Percentiles rank a stretch among this genome's conserved stretches.
phyloP scores from a whole-genome alignment of 2,329 filamentous ascomycete genomes.

The Chaetothyriales sp. region DNA sequence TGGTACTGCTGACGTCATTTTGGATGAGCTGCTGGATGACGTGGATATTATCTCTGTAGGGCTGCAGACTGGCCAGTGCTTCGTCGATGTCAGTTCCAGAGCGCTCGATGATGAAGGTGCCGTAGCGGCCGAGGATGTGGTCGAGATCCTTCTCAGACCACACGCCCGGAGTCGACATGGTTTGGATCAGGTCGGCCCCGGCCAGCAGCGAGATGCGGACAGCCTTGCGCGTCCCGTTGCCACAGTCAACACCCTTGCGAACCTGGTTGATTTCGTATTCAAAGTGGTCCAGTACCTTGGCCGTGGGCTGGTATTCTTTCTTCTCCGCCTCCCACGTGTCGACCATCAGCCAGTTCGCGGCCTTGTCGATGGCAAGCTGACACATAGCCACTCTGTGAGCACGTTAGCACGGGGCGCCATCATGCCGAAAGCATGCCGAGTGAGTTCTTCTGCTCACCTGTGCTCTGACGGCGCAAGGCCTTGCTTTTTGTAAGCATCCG shows the following conservation, averaged over 20 bases:
- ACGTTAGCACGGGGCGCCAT: not conserved
- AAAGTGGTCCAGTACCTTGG: slow-evolving; percentile 80
- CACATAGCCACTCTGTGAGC: slow-evolving; percentile 62
- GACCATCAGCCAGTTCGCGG: slow-evolving; percentile 69
- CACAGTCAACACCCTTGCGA: slow-evolving; percentile 56
- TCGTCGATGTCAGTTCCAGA: slow-evolving; percentile 80
- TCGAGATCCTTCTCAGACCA: slow-evolving; percentile 79
- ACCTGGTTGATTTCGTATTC: slow-evolving; percentile 76
- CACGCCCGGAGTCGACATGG: slow-evolving; percentile 56
- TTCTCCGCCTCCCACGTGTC: slow-evolving; percentile 83
- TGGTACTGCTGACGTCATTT: slow-evolving; percentile 68
- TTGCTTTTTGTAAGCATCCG: slow-evolving; percentile 64
- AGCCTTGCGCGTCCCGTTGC: slow-evolving; percentile 51
- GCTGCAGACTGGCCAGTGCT: slow-evolving; percentile 65
- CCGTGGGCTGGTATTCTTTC: slow-evolving; percentile 74
- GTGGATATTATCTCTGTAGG: slow-evolving; percentile 74
- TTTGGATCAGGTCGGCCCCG: slow-evolving; percentile 62
- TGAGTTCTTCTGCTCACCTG: slow-evolving; percentile 31
- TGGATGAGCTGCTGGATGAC: slow-evolving; percentile 80
- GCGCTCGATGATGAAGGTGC: slow-evolving; percentile 75
- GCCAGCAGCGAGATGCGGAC: slow-evolving; percentile 70
- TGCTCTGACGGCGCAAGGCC: slow-evolving; percentile 61
- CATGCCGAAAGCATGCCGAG: not conserved
- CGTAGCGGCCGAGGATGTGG: slow-evolving; percentile 72
- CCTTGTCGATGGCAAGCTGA: slow-evolving; percentile 60